These are phyloP conservation scores for Paracamarosporium sp. DNA, from an alignment of 2,329 filamentous ascomycete species.

Conservation along the genomic window DNA sequence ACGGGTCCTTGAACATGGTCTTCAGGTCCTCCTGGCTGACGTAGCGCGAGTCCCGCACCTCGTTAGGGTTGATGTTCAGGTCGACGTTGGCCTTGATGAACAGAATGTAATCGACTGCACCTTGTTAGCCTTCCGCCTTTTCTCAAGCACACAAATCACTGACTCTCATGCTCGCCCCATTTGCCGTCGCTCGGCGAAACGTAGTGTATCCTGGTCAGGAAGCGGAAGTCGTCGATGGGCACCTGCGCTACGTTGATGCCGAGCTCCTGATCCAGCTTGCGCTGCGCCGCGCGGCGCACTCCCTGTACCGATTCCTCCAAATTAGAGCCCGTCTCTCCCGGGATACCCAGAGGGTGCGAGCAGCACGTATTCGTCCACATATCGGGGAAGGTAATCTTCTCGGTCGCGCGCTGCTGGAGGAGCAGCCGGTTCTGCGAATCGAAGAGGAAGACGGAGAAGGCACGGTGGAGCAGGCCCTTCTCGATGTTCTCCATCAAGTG, in stretches of 20 bases:
- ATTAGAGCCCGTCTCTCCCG: constrained; percentile 86
- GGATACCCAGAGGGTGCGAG: constrained; percentile 92
- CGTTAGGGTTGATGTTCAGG: constrained; percentile 81
- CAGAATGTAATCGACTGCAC: constrained; percentile 91
- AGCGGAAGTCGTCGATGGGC: constrained; percentile 87
- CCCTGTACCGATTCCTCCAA: constrained; percentile 81
- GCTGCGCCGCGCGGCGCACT: constrained; percentile 88
- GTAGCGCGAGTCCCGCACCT: constrained; percentile 84
- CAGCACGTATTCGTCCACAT: constrained; percentile 99
- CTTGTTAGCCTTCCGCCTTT: constrained; percentile 24
- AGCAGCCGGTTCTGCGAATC: constrained; percentile 91
- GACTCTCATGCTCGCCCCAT: constrained; percentile 99
- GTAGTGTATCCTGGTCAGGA: constrained; percentile 97
- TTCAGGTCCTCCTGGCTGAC: constrained; percentile 84
- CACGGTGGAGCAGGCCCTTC: constrained; percentile 92
- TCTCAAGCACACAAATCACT: constrained; percentile 50
- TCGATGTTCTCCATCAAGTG: constrained; percentile 99
- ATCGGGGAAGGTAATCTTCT: constrained; percentile 99
- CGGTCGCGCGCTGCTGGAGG: constrained; percentile 90
- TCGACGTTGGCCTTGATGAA: constrained; percentile 92
- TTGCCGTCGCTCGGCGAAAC: constrained; percentile 95
- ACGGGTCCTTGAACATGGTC: constrained; percentile 80
- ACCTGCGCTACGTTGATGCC: constrained; percentile 91
- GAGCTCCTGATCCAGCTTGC: constrained; percentile 93
- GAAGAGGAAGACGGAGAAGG: constrained; percentile 98